Evolutionary conservation across 2,329 filamentous ascomycete species (phyloP).

Genomic region (Aureobasidium mangrovei): DNA sequence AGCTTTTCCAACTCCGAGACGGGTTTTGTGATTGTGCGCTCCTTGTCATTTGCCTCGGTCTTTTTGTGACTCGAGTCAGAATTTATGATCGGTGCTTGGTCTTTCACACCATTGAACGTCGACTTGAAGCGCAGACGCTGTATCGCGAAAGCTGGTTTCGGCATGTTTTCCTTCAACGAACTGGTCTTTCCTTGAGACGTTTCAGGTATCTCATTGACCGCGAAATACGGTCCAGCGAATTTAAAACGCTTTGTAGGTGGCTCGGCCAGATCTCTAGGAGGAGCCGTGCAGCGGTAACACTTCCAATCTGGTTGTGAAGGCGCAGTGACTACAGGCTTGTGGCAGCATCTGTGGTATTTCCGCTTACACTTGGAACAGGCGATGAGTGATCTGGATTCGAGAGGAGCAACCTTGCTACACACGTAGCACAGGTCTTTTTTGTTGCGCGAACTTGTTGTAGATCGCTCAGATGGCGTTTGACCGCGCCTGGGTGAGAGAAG

Average conservation of each 20-base stretch:
- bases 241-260: neutral
- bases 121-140: too few relatives aligned
- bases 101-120: too few relatives aligned
- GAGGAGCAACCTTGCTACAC: conserved; percentile 23
- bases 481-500: conserved; percentile 17
- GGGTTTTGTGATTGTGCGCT: neutral
- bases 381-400: conserved; percentile 24
- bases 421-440: conserved; percentile 21
- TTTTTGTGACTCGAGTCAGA: neutral
- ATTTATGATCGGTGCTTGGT: too few relatives aligned
- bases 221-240: neutral
- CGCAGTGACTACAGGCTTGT: conserved; percentile 18
- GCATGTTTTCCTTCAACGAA: too few relatives aligned
- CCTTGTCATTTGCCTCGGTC: neutral
- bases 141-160: neutral
- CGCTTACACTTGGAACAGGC: conserved; percentile 27
- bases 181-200: neutral
- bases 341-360: conserved; percentile 30
- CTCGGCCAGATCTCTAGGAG: neutral
- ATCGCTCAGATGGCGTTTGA: conserved; percentile 18
- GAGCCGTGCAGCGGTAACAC: neutral
- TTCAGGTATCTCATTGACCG: too few relatives aligned
- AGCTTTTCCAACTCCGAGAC: conserved; percentile 14
- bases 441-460: conserved; percentile 14
- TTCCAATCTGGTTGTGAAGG: neutral